Evolutionary conservation across 2,329 filamentous ascomycete genomes (phyloP).

Genomic region (Aspergillus fischeri): DNA sequence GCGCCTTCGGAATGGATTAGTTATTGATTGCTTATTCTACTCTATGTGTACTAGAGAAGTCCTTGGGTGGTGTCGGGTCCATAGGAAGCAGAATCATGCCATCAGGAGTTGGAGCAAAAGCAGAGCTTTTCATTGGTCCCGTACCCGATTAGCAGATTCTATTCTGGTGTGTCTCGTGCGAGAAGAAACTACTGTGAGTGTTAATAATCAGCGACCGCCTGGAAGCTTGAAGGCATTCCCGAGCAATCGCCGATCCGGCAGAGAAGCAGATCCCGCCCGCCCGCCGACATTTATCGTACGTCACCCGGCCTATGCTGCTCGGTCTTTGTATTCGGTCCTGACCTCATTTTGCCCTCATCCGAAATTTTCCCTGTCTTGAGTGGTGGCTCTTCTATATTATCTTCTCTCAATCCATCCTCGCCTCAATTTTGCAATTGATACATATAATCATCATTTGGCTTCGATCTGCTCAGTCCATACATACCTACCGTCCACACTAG

Average conservation of each 20-base stretch:
- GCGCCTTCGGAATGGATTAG: neutral
- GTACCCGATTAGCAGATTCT: neutral
- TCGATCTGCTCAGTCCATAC: neutral
- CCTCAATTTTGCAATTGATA: neutral
- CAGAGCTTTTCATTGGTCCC: neutral
- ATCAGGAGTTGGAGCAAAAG: neutral
- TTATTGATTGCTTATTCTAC: neutral
- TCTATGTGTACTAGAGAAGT: neutral
- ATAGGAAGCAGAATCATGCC: neutral
- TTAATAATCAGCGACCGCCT: neutral
- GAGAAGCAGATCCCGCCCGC: slow-evolving; percentile 22
- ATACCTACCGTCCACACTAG: neutral
- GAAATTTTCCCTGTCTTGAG: slow-evolving; percentile 10
- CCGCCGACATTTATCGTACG: slow-evolving; percentile 18
- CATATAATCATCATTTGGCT: neutral
- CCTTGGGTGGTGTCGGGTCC: neutral
- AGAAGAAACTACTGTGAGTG: neutral
- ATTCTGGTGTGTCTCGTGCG: neutral
- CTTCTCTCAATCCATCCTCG: neutral
- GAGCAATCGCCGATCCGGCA: slow-evolving; percentile 7
- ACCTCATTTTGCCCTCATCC: neutral
- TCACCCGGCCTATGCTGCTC: slow-evolving; percentile 21
- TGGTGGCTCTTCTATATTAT: slow-evolving; percentile 1
- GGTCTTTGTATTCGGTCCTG: neutral
- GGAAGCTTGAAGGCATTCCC: neutral